phyloP scores from a whole-genome alignment of 163 green algal species.

The Scenedesmus sp. region DNA sequence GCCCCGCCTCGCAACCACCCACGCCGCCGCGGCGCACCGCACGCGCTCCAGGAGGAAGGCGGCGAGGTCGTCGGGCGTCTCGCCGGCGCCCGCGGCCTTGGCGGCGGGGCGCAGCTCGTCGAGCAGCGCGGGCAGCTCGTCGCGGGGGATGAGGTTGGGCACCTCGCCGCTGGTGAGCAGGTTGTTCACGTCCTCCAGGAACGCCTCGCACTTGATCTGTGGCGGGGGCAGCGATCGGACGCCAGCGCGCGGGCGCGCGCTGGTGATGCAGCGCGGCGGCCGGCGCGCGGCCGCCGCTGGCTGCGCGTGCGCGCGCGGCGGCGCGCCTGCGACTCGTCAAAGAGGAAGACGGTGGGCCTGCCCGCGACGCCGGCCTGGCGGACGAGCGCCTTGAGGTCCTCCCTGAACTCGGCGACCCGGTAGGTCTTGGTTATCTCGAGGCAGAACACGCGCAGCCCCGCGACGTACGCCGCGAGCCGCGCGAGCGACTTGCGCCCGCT shows the following conservation, averaged over 20 bases:
- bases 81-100: slow-evolving; percentile 60
- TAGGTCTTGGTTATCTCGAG: slow-evolving; percentile 90
- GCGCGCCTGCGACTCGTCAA: slow-evolving; percentile 83
- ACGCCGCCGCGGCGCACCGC: slow-evolving; percentile 6
- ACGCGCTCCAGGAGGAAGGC: slow-evolving; percentile 83
- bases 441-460: slow-evolving; percentile 80
- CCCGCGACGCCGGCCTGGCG: slow-evolving; percentile 71
- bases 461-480: slow-evolving; percentile 83
- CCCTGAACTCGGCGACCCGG: slow-evolving; percentile 77
- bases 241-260: neutral
- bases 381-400: slow-evolving; percentile 87
- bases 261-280: neutral
- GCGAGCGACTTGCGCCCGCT: slow-evolving; percentile 82
- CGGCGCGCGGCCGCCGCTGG: no score
- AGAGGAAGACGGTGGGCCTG: slow-evolving; percentile 86
- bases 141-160: slow-evolving; percentile 82
- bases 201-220: slow-evolving; percentile 87
- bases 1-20: no score
- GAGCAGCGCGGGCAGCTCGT: slow-evolving; percentile 76
- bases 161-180: slow-evolving; percentile 86
- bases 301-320: no score
- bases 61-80: slow-evolving; percentile 76
- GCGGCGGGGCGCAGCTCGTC: slow-evolving; percentile 72
- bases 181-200: slow-evolving; percentile 92
- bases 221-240: neutral